Evolutionary conservation across 257 asterid species (phyloP).

Genomic region (Linderniella brevidens): DNA sequence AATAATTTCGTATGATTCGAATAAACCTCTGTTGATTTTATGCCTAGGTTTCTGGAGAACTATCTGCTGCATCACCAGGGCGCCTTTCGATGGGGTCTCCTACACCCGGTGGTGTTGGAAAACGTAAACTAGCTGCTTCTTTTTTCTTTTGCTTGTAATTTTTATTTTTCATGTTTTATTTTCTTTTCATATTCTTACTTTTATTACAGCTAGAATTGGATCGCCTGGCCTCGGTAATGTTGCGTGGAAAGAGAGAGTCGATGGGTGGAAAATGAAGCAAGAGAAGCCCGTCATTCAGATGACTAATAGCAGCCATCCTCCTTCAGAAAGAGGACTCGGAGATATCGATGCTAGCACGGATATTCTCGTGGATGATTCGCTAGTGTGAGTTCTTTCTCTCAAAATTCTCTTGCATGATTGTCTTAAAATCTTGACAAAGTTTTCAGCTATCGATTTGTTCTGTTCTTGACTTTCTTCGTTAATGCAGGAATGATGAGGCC

Average conservation of each 20-base stretch:
- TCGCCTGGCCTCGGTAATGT: conserved; percentile 92
- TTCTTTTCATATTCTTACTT: too few relatives aligned
- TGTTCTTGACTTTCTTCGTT: conserved; percentile 6
- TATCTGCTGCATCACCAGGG: conserved; percentile 95
- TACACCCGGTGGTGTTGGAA: conserved; percentile 57
- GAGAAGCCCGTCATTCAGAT: conserved; percentile 69
- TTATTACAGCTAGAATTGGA: conserved; percentile 85
- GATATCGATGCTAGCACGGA: conserved; percentile 91
- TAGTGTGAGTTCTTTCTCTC: conserved; percentile 47
- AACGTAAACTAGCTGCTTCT: conserved; percentile 20
- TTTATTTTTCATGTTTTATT: too few relatives aligned
- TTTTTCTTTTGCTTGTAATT: conserved; percentile 18
- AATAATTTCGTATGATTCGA: neutral
- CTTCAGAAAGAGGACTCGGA: conserved; percentile 82
- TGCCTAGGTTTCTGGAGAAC: conserved; percentile 82
- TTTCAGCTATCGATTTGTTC: neutral
- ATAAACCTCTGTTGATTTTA: neutral
- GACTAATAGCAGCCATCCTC: conserved; percentile 78
- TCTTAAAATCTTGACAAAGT: neutral
- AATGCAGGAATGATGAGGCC: conserved; percentile 90
- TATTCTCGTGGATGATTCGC: conserved; percentile 69
- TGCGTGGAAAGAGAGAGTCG: conserved; percentile 99
- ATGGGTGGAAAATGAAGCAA: conserved; percentile 99
- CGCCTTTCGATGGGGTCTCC: conserved; percentile 97
- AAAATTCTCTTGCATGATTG: too few relatives aligned